phyloP scores from a whole-genome alignment of 495 filamentous ascomycete species.

The Podospora conica region DNA sequence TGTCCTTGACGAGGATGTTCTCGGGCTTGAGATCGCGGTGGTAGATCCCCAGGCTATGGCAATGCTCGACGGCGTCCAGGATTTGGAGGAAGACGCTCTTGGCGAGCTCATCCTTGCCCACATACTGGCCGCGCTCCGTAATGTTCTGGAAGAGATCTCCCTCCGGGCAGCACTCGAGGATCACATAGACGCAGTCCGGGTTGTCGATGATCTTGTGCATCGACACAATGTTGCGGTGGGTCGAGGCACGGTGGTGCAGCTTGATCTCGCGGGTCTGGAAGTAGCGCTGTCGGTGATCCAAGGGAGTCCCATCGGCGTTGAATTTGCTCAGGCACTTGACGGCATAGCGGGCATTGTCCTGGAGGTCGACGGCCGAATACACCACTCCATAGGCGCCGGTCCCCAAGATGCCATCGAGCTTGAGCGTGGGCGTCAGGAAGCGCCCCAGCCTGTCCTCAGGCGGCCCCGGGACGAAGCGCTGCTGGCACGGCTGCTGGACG shows the following conservation, averaged over 20 bases:
- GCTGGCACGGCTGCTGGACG: constrained; percentile 34
- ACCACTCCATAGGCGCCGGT: constrained; percentile 96
- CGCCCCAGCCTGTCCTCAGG: constrained; percentile 86
- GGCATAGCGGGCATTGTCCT: constrained; percentile 76
- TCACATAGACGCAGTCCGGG: constrained; percentile 89
- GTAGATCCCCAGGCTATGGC: constrained; percentile 90
- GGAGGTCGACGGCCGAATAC: constrained; percentile 85
- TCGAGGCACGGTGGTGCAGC: constrained; percentile 80
- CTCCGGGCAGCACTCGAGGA: constrained; percentile 95
- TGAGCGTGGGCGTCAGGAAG: constrained; percentile 72
- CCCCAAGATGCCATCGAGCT: constrained; percentile 79
- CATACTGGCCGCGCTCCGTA: constrained; percentile 87
- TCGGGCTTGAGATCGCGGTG: constrained; percentile 97
- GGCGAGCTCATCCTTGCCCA: constrained; percentile 86
- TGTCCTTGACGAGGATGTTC: constrained; percentile 89
- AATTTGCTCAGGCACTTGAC: constrained; percentile 95
- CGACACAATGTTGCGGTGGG: constrained; percentile 89
- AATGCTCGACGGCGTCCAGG: constrained; percentile 93
- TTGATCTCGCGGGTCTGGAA: constrained; percentile 94
- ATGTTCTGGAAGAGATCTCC: constrained; percentile 96
- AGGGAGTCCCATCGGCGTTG: constrained; percentile 56
- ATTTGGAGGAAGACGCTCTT: constrained; percentile 90
- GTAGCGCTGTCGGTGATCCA: constrained; percentile 78
- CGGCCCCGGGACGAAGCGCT: constrained; percentile 37
- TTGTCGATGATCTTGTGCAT: constrained; percentile 91